These are phyloP conservation scores for Hibiscus trionum DNA, from an alignment of 345 rosid species.

Conservation along the genomic window DNA sequence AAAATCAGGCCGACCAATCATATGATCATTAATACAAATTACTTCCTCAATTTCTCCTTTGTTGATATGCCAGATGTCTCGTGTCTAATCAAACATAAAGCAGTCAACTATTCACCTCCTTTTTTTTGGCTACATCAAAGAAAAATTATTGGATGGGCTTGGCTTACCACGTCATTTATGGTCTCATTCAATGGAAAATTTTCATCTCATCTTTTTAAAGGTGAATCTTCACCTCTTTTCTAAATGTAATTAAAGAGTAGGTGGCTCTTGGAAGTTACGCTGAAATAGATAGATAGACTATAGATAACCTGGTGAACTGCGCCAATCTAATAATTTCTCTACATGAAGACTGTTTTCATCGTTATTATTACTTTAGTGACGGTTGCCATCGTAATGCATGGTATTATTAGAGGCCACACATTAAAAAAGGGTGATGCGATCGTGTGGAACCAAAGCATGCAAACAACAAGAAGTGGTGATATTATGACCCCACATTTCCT, in stretches of 20 bases:
- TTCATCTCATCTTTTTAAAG: no score
- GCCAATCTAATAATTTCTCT: no score
- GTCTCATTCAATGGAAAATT: no score
- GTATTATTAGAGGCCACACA: neutral
- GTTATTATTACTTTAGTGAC: neutral
- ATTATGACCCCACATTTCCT: neutral
- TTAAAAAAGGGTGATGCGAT: neutral
- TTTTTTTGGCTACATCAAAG: neutral
- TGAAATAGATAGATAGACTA: no score
- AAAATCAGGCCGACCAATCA: neutral
- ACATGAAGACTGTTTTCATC: neutral
- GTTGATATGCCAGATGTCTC: neutral
- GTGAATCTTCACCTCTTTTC: no score
- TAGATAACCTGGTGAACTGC: no score
- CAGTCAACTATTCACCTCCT: neutral
- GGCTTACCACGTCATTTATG: no score
- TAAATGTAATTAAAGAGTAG: no score
- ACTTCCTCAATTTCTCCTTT: no score
- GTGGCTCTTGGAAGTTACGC: no score
- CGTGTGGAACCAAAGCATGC: conserved; percentile 1
- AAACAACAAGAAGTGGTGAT: neutral
- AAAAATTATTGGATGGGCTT: no score
- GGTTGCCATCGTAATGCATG: conserved; percentile 1
- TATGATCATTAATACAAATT: neutral
- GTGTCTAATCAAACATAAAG: conserved; percentile 1